Evolutionary conservation across 164 flowering plant species (phyloP), one percentile per base, ranked within the genome.

Genomic region (Macadamia tetraphylla): DNA sequence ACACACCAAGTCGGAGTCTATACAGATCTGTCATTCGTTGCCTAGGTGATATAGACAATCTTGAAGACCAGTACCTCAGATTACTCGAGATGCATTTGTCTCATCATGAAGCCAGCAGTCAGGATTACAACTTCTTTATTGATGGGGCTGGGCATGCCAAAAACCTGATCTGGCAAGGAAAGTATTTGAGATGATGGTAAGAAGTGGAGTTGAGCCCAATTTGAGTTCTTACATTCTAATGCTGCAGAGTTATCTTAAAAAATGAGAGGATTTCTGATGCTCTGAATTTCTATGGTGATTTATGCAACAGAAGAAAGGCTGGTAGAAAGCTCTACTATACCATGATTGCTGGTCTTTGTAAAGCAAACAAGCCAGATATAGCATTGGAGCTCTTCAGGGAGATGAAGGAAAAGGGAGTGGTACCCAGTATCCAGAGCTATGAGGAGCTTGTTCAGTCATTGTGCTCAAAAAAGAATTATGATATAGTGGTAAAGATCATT

Each of bases 141-240:
- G 78, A 81, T 72, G 97, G 88, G 56, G 97, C 88, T 66, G 96
- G 91, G 18, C 79, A 76, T 72, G 90, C 84, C 29, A 70, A 59
- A 32, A 52, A 58, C 86, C 91, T 42, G 86, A 86, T 1, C 74
- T 91, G 18, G 92, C 92, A 11, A 79, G 78, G 71, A 66, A 66
- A 73, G 84, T 87, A 18, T 88, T 68, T 76, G 84, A 86, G 65
- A 78, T 78, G 82, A 93, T 91, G 89, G 15, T 12, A 55, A 77
- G 65, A 66, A 79, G 56, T 69, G 89, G 87, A 10, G 63, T 84
- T 48, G 63, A 55, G 56, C 90, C 92, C 40, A 75, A 70, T 72
- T 1, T 83, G 58, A 31, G 29, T 23, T 74, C 90, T 29, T 71
- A 86, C 59, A 74, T 84, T 74, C 70, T 76, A 40, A 55, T 91